phyloP scores from a whole-genome alignment of 2,329 filamentous ascomycete genomes.

The Nemania serpens region DNA sequence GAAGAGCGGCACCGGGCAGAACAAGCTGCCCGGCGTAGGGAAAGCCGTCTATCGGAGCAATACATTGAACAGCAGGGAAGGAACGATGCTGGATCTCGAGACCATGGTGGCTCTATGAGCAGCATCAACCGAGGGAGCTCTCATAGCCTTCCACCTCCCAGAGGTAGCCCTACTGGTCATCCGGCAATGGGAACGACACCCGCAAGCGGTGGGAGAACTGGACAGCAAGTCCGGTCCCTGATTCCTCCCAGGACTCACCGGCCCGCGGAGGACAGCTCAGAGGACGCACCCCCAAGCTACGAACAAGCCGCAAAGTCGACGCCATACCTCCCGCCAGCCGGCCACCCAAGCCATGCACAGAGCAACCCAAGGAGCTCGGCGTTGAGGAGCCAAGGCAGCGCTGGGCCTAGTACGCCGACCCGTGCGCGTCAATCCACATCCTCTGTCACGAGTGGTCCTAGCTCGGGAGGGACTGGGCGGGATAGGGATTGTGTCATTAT shows the following conservation, averaged over 20 bases:
- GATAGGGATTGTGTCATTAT: slow-evolving; percentile 41
- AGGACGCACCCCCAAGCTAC: slow-evolving; percentile 62
- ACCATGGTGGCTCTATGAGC: slow-evolving; percentile 31
- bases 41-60: slow-evolving; percentile 70
- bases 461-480: slow-evolving; percentile 24
- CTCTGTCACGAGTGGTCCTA: slow-evolving; percentile 25
- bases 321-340: slow-evolving; percentile 57
- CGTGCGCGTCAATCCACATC: slow-evolving; percentile 46
- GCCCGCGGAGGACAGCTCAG: slow-evolving; percentile 46
- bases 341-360: slow-evolving; percentile 54
- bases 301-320: slow-evolving; percentile 59
- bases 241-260: slow-evolving; percentile 50
- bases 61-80: slow-evolving; percentile 69
- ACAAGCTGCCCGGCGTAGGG: slow-evolving; percentile 65
- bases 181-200: slow-evolving; percentile 27
- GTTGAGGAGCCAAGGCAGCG: slow-evolving; percentile 20
- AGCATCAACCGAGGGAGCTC: slow-evolving; percentile 27
- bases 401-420: slow-evolving; percentile 32
- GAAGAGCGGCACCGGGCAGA: slow-evolving; percentile 73
- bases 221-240: slow-evolving; percentile 52
- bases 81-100: slow-evolving; percentile 34
- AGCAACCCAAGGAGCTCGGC: slow-evolving; percentile 43
- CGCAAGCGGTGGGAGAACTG: slow-evolving; percentile 34
- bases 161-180: slow-evolving; percentile 35
- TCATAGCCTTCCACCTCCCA: slow-evolving; percentile 33